A percentile compares a stretch with the other conserved stretches of the same genome.
These are phyloP conservation scores for Hypoxylon cercidicola DNA, from an alignment of 495 filamentous ascomycete genomes.

Conservation along the genomic window DNA sequence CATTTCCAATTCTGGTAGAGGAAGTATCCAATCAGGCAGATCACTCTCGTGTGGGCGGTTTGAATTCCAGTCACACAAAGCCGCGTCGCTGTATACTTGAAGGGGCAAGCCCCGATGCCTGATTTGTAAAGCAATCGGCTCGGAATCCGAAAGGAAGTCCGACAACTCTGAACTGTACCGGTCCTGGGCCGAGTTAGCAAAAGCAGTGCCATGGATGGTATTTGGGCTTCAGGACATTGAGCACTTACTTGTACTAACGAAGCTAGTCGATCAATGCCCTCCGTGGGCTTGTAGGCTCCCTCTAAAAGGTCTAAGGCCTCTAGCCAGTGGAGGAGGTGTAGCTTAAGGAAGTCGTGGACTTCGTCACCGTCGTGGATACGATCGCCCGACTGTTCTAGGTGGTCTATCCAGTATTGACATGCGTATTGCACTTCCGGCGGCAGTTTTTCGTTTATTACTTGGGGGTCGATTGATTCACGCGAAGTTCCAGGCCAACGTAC, in stretches of 20 bases:
- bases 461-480: background rate
- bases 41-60: too few relatives aligned
- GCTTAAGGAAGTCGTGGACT: background rate
- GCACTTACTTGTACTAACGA: background rate
- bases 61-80: too few relatives aligned
- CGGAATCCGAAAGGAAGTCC: too few relatives aligned
- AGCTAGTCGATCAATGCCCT: too few relatives aligned
- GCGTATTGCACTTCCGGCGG: constrained; percentile 41
- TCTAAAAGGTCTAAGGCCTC: constrained; percentile 43
- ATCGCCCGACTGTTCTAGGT: constrained; percentile 38
- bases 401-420: constrained; percentile 56
- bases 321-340: constrained; percentile 49
- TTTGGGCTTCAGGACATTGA: background rate
- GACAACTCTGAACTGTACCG: too few relatives aligned
- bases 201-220: background rate
- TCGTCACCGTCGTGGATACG: too few relatives aligned
- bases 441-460: constrained; percentile 25
- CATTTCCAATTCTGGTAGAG: too few relatives aligned
- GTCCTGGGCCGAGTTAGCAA: background rate
- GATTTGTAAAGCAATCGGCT: too few relatives aligned
- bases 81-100: too few relatives aligned
- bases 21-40: too few relatives aligned
- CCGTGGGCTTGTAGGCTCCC: too few relatives aligned
- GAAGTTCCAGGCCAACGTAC: constrained; percentile 1
- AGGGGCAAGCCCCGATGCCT: too few relatives aligned